Base-by-base conservation (phyloP, 108 stramenopile species). In the Stephanodiscus triporus region DNA sequence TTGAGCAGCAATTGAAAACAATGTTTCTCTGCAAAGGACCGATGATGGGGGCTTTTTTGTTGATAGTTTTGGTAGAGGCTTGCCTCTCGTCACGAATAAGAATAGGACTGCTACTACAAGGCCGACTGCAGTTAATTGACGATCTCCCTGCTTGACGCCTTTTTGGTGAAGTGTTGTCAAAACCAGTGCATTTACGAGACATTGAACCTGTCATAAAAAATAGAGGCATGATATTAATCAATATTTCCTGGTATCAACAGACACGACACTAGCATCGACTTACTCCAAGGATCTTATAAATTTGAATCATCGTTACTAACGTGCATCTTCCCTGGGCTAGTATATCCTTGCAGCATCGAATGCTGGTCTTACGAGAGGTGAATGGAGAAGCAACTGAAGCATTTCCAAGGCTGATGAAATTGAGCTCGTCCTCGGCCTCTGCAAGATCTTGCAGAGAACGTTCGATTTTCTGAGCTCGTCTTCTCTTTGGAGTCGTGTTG, bases 361-460 rank as follows among this genome's bases (percentile, higher is more conserved):
- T 95, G 30, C 86, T 88, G 9, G 96, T 95, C 11, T 87, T 80
- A 23, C 93, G 86, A 30, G 95, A 89, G 4, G 99, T 99, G 76
- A 99, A 99, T 0, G 99, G 99, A 16, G 97, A 95, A 20, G 98
- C 99, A 20, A 99, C 92, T 11, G 95, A 96, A 14, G 99, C 99
- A 84, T 99, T 98, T 9, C 99, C 98, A 47, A 99, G 86, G 45
- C 89, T 85, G 2, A 94, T 82, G 36, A 66, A 49, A 38, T 88
- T 70, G 17, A 95, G 68, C 32, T 88, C 91, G 22, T 91, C 85
- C 60, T 95, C 90, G n/a, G 93, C 93, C 47, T 95, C 90, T 32
- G 76, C 84, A 5, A 95, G 67, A 34, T 84, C 80, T 65, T 79
- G 70, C 1, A 91, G 72, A 9, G 87, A 88, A 11, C 78, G 68